Base-by-base conservation (phyloP, 108 stramenopile species). In the Aurantiochytrium sp. region DNA sequence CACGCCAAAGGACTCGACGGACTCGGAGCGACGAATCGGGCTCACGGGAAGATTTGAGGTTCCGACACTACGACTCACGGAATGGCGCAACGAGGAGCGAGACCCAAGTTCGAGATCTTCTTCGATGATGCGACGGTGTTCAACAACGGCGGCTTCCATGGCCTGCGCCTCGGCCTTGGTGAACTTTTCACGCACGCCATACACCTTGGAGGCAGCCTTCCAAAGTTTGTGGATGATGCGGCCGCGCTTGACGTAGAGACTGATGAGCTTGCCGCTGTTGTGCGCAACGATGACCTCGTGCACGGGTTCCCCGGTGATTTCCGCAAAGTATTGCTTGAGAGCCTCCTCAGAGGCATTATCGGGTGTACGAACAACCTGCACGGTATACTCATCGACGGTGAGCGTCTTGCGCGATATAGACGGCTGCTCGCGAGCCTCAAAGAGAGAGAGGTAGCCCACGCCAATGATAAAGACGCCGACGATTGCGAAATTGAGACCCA, bases 301-400 rank as follows among this genome's bases (percentile, higher is more conserved):
- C 6, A 83, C 76, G 49, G 76, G 76, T 45, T 83, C 76, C 43
- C 76, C 76, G 51, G 76, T 83, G 51, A 83, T 28, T 6, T 83
- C 76, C 49, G 76, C 19, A 53, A 83, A 83, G 28, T 53, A 83
- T 23, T 28, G 76, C 76, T 83, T 83, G 49, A 83, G 45, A 6
- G 10, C 45, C 19, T 23, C 51, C 76, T 83, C 76, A 6, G 49
- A 19, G 76, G 49, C n/a, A 53, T 53, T 45, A 12, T 21, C 43
- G 3, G 76, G 76, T 6, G 76, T 83, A 0, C 28, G 19, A 12
- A 83, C 76, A 5, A 87, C 55, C 87, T 57, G 57, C 87, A 87
- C 87, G 19, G 87, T 58, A 57, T 87, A 87, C 29, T 87, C 87
- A 25, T 87, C 87, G 5, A 87, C 87, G 10, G 87, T 58, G 58